Conservation (phyloP, 495 filamentous ascomycete genomes). For the Tricharina praecox region DNA sequence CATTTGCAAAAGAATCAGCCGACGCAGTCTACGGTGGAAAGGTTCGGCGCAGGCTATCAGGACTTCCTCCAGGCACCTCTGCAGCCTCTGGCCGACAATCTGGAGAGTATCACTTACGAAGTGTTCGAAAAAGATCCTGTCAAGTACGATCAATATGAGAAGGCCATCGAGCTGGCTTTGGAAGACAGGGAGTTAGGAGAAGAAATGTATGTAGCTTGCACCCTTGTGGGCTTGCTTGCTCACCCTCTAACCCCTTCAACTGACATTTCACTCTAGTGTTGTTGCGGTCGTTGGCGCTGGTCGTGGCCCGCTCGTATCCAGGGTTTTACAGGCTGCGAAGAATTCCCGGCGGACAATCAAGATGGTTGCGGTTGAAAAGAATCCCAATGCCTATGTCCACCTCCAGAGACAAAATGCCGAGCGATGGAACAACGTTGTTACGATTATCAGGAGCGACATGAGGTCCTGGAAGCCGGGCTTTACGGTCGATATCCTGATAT, state of each 20-base stretch:
- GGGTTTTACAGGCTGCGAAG: constrained; percentile 62
- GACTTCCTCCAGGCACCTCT: constrained; percentile 90
- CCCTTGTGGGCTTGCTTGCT: not conserved
- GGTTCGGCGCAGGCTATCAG: constrained; percentile 63
- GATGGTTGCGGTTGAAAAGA: constrained; percentile 92
- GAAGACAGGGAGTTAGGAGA: constrained; percentile 46
- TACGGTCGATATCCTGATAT: constrained; percentile 81
- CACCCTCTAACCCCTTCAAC: not conserved
- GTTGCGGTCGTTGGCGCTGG: constrained; percentile 88
- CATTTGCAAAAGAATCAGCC: constrained; percentile 74
- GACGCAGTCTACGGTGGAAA: constrained; percentile 41
- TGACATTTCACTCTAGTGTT: constrained; percentile 29
- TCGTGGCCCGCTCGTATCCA: constrained; percentile 74
- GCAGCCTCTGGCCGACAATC: constrained; percentile 86
- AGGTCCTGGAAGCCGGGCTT: constrained; percentile 75
- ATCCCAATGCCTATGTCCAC: constrained; percentile 89
- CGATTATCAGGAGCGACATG: constrained; percentile 91
- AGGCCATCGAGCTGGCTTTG: constrained; percentile 64
- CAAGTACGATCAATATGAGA: constrained; percentile 93
- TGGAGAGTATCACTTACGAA: constrained; percentile 94
- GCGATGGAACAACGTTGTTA: constrained; percentile 59
- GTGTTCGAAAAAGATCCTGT: constrained; percentile 97
- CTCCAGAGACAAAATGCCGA: constrained; percentile 68
- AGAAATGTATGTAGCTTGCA: constrained; percentile 13
- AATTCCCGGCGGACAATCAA: constrained; percentile 60